These are phyloP conservation scores for Stagonosporopsis vannaccii DNA, from an alignment of 2,329 filamentous ascomycete genomes.

Conservation along the genomic window DNA sequence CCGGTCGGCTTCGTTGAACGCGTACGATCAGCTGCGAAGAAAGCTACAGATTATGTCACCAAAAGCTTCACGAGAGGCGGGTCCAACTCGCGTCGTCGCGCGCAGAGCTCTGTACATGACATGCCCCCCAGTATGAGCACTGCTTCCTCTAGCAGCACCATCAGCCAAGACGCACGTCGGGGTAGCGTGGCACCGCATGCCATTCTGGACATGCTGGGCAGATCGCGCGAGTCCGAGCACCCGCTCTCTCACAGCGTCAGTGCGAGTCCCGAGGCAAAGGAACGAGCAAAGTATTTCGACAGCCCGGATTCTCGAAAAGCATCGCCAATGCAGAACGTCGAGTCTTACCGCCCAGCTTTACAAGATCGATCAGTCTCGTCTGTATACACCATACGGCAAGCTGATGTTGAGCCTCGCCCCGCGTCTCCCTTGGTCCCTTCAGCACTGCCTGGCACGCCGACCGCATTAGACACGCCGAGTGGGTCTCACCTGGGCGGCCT, in stretches of 20 bases:
- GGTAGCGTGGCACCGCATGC: slow-evolving; percentile 67
- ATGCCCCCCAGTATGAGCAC: slow-evolving; percentile 61
- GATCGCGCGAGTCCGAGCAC: slow-evolving; percentile 67
- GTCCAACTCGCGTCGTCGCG: slow-evolving; percentile 60
- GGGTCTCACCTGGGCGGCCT: slow-evolving; percentile 54
- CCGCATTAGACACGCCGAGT: slow-evolving; percentile 52
- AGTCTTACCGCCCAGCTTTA: slow-evolving; percentile 37
- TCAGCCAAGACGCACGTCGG: slow-evolving; percentile 63
- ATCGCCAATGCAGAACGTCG: slow-evolving; percentile 46
- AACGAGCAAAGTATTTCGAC: slow-evolving; percentile 46
- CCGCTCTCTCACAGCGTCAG: slow-evolving; percentile 78
- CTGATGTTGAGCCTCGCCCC: slow-evolving; percentile 42
- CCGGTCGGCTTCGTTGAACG: slow-evolving; percentile 87
- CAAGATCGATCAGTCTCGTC: slow-evolving; percentile 55
- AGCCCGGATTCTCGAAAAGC: slow-evolving; percentile 50
- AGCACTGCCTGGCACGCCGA: slow-evolving; percentile 54
- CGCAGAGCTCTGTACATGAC: slow-evolving; percentile 62
- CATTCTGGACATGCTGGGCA: slow-evolving; percentile 59
- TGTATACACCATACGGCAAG: slow-evolving; percentile 55
- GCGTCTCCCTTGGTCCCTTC: slow-evolving; percentile 52
- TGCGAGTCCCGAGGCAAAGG: slow-evolving; percentile 67
- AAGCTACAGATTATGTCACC: slow-evolving; percentile 34
- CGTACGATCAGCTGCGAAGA: slow-evolving; percentile 75
- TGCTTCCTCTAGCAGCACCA: slow-evolving; percentile 62
- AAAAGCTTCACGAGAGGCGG: slow-evolving; percentile 40